phyloP scores from a whole-genome alignment of 1,139 yeast genomes.

The Pneumocystis murina region DNA sequence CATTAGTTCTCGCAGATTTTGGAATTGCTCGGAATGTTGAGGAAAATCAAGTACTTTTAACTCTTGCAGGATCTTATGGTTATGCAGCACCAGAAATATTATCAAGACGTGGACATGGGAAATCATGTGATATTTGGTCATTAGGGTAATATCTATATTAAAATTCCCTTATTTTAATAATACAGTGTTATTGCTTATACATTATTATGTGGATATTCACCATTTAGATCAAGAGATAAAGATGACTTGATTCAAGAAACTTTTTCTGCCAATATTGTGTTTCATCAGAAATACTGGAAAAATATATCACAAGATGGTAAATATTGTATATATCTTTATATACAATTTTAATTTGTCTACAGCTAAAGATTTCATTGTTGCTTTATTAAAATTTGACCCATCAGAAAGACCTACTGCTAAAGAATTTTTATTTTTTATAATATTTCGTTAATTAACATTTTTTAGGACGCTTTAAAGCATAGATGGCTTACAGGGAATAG shows the following conservation, averaged over 20 bases:
- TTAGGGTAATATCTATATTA: constrained; percentile 27
- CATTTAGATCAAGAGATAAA: constrained; percentile 73
- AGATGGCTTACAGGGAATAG: constrained; percentile 49
- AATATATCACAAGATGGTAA: constrained; percentile 42
- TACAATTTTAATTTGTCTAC: background rate
- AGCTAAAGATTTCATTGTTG: constrained; percentile 58
- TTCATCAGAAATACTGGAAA: constrained; percentile 80
- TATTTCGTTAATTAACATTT: background rate
- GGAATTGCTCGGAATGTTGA: constrained; percentile 65
- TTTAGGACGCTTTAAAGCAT: constrained; percentile 38
- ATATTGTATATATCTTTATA: background rate
- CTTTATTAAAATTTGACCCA: constrained; percentile 54
- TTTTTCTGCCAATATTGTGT: constrained; percentile 27
- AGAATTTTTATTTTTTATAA: constrained; percentile 13
- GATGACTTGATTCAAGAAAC: constrained; percentile 30
- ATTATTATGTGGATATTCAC: constrained; percentile 79
- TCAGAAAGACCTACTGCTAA: constrained; percentile 50
- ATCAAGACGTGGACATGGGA: constrained; percentile 65
- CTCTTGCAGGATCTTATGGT: constrained; percentile 82
- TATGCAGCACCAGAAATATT: constrained; percentile 91
- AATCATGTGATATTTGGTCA: constrained; percentile 88
- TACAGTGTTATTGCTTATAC: constrained; percentile 71
- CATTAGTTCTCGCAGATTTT: constrained; percentile 74
- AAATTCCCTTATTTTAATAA: background rate
- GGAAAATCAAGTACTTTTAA: constrained; percentile 51